A percentile compares a stretch with the other conserved stretches of the same genome.
phyloP scores from a whole-genome alignment of 305 asterid genomes.

The Fraxinus greggii region DNA sequence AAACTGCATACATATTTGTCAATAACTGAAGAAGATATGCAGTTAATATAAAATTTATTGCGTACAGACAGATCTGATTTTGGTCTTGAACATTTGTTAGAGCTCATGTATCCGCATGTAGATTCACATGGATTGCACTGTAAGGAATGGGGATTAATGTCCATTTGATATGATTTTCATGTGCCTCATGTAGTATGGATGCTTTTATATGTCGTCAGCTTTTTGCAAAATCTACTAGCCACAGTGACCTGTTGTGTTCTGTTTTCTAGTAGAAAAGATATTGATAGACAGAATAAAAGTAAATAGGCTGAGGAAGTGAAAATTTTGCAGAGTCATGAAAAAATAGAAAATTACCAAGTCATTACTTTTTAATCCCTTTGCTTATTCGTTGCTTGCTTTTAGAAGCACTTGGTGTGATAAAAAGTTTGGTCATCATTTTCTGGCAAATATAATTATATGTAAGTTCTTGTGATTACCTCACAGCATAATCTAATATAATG shows the following conservation, averaged over 20 bases:
- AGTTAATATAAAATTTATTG: not conserved
- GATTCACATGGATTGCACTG: not conserved
- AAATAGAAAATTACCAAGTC: not conserved
- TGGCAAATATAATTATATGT: not conserved
- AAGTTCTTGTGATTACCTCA: conserved; percentile 1
- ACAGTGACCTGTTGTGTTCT: not conserved
- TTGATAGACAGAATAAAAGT: not conserved
- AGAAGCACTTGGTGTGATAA: not conserved
- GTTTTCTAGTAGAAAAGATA: conserved; percentile 1
- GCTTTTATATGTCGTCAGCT: not conserved
- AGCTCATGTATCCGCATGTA: not conserved
- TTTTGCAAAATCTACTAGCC: not conserved
- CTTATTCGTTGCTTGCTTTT: not conserved
- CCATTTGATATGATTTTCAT: not conserved
- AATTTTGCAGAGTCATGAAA: not conserved
- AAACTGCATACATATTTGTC: not conserved
- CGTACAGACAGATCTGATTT: not conserved
- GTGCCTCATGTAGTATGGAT: not conserved
- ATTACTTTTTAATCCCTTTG: not conserved
- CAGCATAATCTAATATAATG: not conserved
- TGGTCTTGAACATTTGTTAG: not conserved
- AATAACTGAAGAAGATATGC: not conserved
- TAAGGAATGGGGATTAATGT: not conserved
- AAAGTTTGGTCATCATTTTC: conserved; percentile 1
- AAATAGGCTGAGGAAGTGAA: not conserved